phyloP scores from a whole-genome alignment of 2,329 filamentous ascomycete species.

The Ramularia endophylla region DNA sequence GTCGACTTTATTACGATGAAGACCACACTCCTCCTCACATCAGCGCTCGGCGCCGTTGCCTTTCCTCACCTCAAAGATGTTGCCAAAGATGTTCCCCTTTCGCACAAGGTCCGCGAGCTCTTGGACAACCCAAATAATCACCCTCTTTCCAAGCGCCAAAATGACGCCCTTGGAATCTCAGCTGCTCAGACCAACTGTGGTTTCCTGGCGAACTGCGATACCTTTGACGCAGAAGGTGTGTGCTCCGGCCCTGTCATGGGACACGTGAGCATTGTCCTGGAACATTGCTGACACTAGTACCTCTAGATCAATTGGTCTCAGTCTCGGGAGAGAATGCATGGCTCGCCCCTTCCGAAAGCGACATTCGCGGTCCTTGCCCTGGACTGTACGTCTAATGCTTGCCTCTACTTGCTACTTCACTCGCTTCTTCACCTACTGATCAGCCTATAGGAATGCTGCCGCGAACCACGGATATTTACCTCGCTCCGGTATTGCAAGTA shows the following conservation, averaged over 20 bases:
- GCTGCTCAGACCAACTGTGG: slow-evolving; percentile 16
- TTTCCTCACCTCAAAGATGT: slow-evolving; percentile 10
- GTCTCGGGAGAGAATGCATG: slow-evolving; percentile 15
- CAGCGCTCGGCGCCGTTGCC: slow-evolving; percentile 15
- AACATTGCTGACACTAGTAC: not conserved
- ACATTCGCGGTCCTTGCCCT: slow-evolving; percentile 15
- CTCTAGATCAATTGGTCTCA: slow-evolving; percentile 14
- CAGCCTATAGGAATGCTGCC: slow-evolving; percentile 1
- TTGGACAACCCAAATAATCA: slow-evolving; percentile 7
- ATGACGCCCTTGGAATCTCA: slow-evolving; percentile 16
- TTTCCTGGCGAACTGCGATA: slow-evolving; percentile 9
- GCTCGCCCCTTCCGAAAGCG: slow-evolving; percentile 10
- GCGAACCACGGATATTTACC: slow-evolving; percentile 22
- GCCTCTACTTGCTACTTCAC: no score
- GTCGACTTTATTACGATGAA: slow-evolving; percentile 10
- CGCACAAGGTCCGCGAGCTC: slow-evolving; percentile 5
- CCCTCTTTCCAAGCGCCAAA: slow-evolving; percentile 10
- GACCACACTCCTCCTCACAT: slow-evolving; percentile 13
- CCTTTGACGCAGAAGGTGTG: slow-evolving; percentile 15
- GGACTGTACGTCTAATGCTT: slow-evolving; percentile 2
- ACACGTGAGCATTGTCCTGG: no score
- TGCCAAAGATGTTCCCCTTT: slow-evolving; percentile 2
- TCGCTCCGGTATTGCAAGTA: slow-evolving; percentile 27
- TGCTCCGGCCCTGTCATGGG: no score
- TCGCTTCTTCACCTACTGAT: no score